Evolutionary conservation across 148 eudicot species (phyloP).

Genomic region (Cornus suecica): DNA sequence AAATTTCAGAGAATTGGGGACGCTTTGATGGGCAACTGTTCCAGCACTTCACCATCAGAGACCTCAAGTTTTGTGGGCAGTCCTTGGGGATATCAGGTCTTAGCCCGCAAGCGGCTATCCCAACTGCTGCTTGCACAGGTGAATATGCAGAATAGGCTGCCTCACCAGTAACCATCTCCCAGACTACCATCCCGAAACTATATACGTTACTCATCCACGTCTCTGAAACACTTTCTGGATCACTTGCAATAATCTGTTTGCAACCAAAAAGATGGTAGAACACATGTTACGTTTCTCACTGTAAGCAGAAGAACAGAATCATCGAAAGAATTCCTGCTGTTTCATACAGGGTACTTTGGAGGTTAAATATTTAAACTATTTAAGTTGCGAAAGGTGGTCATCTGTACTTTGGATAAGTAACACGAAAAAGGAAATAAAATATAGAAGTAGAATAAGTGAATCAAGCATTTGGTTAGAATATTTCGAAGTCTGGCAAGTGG

Average conservation of each 20-base stretch:
- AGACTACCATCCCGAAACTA: constrained; percentile 84
- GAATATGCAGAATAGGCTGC: constrained; percentile 87
- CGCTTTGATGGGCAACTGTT: constrained; percentile 78
- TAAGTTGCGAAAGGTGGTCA: too few species aligned
- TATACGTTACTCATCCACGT: constrained; percentile 96
- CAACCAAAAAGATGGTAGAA: constrained; percentile 15
- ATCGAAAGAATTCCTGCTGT: background rate
- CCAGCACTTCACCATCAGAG: constrained; percentile 84
- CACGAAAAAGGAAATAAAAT: too few species aligned
- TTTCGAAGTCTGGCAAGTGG: background rate
- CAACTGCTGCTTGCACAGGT: constrained; percentile 97
- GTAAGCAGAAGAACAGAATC: background rate
- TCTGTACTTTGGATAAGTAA: too few species aligned
- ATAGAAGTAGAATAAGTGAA: background rate
- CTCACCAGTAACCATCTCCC: constrained; percentile 92
- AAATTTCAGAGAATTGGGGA: constrained; percentile 70
- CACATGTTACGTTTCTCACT: background rate
- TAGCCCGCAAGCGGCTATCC: constrained; percentile 95
- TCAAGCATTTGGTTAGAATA: background rate
- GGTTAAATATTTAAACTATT: background rate
- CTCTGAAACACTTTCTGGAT: constrained; percentile 81
- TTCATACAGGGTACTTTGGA: background rate
- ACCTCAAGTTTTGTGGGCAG: constrained; percentile 67
- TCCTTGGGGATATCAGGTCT: constrained; percentile 94
- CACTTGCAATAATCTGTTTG: constrained; percentile 81